A percentile compares a stretch with the other conserved stretches of the same genome.
Evolutionary conservation across 345 rosid species (phyloP).

Genomic region (Salix suchowensis): DNA sequence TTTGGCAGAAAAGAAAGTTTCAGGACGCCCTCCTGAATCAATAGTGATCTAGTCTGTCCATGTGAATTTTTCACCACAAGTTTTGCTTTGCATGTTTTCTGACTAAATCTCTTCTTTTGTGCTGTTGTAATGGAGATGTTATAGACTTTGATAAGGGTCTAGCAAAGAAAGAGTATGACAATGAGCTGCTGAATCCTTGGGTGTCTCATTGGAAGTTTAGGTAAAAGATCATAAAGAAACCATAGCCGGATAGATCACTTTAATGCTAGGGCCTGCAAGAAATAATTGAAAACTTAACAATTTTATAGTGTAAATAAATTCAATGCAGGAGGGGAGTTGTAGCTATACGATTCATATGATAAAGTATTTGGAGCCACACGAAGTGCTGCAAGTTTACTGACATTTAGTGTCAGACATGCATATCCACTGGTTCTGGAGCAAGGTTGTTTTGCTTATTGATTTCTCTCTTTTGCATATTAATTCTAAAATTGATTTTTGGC

Average conservation of each 20-base stretch:
- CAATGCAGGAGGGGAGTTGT: neutral
- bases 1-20: neutral
- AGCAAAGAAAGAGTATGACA: too few relatives aligned
- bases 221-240: neutral
- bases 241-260: neutral
- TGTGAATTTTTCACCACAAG: neutral
- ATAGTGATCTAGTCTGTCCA: neutral
- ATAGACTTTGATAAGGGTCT: neutral
- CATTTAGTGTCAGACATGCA: neutral
- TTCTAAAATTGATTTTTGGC: constrained; percentile 24
- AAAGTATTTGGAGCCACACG: neutral
- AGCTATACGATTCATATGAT: neutral
- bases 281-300: neutral
- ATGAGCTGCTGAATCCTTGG: neutral
- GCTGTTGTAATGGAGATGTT: neutral
- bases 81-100: neutral
- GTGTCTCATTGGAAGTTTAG: neutral
- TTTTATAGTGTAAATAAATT: neutral
- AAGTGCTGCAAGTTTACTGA: neutral
- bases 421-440: neutral
- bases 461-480: constrained; percentile 4
- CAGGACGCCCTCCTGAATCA: neutral
- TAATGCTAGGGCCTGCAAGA: neutral
- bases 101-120: neutral
- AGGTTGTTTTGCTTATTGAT: neutral